phyloP scores from a whole-genome alignment of 2,329 filamentous ascomycete genomes.

The Scleromitrula shiraiana region DNA sequence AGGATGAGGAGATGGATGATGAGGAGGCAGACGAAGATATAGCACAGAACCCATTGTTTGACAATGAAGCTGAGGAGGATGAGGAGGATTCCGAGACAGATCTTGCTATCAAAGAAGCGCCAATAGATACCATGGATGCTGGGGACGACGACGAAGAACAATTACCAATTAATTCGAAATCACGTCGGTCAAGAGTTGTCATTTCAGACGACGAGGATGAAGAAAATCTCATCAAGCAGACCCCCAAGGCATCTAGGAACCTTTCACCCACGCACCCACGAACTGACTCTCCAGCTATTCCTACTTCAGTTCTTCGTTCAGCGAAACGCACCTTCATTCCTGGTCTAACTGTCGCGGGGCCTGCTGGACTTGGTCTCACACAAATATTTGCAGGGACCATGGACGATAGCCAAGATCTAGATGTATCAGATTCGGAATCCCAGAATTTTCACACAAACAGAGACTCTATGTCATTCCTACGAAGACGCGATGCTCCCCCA shows the following conservation, averaged over 20 bases:
- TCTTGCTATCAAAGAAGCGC: constrained; percentile 27
- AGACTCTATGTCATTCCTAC: constrained; percentile 43
- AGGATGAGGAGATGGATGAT: constrained; percentile 31
- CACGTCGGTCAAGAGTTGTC: constrained; percentile 21
- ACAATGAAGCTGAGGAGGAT: constrained; percentile 32
- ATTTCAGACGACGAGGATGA: constrained; percentile 38
- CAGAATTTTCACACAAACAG: constrained; percentile 18
- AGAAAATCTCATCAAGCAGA: constrained; percentile 26
- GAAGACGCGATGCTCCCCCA: constrained; percentile 41
- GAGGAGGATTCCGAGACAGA: constrained; percentile 28
- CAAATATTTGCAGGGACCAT: constrained; percentile 90
- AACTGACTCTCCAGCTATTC: constrained; percentile 40
- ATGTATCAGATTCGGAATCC: constrained; percentile 17
- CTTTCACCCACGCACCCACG: constrained; percentile 30
- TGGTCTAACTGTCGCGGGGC: constrained; percentile 51
- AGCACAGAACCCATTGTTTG: constrained; percentile 24
- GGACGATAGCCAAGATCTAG: constrained; percentile 47
- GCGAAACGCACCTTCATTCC: constrained; percentile 64
- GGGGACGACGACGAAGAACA: constrained; percentile 27
- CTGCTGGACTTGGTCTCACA: constrained; percentile 66
- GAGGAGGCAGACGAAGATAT: constrained; percentile 37
- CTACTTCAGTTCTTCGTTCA: constrained; percentile 58
- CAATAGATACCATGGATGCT: constrained; percentile 19
- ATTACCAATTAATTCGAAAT: constrained; percentile 11
- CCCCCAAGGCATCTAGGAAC: constrained; percentile 14